Percentiles rank a stretch among this genome's conserved stretches.
Evolutionary conservation across 441 rosid genomes (phyloP).

Genomic region (Aleurites moluccanus): DNA sequence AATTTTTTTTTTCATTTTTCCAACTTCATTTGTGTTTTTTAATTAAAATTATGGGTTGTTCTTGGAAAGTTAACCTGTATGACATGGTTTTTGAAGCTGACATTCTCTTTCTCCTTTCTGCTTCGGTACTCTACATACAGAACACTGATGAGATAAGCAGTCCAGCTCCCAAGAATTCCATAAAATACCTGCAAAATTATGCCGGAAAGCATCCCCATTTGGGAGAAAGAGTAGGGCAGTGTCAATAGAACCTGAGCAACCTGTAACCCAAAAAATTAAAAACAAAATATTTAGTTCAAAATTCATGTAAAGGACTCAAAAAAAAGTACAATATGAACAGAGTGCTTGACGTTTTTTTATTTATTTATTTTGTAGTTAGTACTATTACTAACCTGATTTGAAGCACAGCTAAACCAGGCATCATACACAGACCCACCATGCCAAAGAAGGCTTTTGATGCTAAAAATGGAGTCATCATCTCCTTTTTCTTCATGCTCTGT

Average conservation of each 20-base stretch:
- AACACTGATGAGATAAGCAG: slow-evolving; percentile 94
- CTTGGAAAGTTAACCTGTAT: slow-evolving; percentile 58
- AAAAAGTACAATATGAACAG: neutral
- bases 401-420: slow-evolving; percentile 99
- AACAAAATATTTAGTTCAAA: neutral
- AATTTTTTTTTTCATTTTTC: neutral
- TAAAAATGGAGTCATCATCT: slow-evolving; percentile 42
- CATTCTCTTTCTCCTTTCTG: slow-evolving; percentile 91
- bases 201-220: slow-evolving; percentile 90
- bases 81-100: slow-evolving; percentile 93
- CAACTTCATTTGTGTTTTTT: neutral
- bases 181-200: slow-evolving; percentile 81
- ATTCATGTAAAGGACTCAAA: neutral
- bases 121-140: slow-evolving; percentile 86
- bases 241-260: slow-evolving; percentile 95
- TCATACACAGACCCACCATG: slow-evolving; percentile 98
- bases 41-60: neutral
- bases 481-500: slow-evolving; percentile 29
- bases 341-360: neutral
- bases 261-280: slow-evolving; percentile 29
- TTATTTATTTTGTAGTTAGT: neutral
- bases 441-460: slow-evolving; percentile 74
- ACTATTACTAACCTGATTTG: slow-evolving; percentile 61
- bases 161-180: slow-evolving; percentile 93
- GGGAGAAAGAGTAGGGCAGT: slow-evolving; percentile 95